These are phyloP conservation scores for Fusarium sp. DNA, from an alignment of 2,329 filamentous ascomycete species.

Conservation along the genomic window DNA sequence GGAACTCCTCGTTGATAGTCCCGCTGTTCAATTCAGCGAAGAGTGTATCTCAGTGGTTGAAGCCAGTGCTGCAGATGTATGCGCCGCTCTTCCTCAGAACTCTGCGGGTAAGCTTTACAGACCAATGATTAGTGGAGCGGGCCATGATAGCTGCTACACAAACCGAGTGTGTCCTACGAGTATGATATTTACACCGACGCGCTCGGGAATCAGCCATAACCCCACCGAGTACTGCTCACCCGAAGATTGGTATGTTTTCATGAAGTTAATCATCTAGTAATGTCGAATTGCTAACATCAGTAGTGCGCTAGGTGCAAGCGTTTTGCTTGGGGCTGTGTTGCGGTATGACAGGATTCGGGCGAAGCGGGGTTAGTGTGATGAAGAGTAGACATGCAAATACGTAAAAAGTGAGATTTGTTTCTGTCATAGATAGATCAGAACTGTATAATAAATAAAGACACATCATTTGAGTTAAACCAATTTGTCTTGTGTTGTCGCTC, in stretches of 20 bases:
- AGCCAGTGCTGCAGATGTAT: slow-evolving; percentile 9
- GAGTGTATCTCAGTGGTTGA: slow-evolving; percentile 15
- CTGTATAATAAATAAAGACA: no score
- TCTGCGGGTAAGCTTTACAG: slow-evolving; percentile 1
- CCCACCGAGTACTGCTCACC: slow-evolving; percentile 12
- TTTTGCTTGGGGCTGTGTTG: slow-evolving; percentile 6
- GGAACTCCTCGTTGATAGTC: slow-evolving; percentile 1
- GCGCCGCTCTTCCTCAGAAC: not conserved
- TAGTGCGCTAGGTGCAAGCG: slow-evolving; percentile 11
- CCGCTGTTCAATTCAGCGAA: not conserved
- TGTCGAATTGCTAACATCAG: not conserved
- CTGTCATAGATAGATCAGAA: no score
- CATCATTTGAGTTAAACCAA: no score
- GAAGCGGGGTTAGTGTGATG: not conserved
- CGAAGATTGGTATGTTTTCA: slow-evolving; percentile 9
- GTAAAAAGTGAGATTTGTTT: no score
- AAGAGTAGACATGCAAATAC: no score
- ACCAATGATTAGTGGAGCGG: slow-evolving; percentile 16
- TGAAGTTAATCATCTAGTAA: fast-evolving
- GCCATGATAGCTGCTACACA: slow-evolving; percentile 20
- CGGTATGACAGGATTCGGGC: slow-evolving; percentile 8
- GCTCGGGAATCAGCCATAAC: slow-evolving; percentile 12
- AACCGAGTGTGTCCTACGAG: slow-evolving; percentile 15
- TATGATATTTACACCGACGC: slow-evolving; percentile 24
- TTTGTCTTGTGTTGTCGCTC: no score